phyloP scores from a whole-genome alignment of 345 rosid species.

The Populus deltoides region DNA sequence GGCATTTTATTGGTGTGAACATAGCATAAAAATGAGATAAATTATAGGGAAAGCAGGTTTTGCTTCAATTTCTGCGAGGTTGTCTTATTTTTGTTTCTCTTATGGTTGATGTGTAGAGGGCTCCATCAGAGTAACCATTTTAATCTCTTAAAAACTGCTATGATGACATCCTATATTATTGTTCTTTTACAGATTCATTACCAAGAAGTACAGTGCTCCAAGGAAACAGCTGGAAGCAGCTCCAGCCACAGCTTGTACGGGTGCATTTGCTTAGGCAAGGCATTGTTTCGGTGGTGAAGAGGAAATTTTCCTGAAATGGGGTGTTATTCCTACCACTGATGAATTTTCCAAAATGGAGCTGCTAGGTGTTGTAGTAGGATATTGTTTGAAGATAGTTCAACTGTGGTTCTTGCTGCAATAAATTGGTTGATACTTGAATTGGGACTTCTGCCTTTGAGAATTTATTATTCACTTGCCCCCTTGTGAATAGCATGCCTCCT shows the following conservation, averaged over 20 bases:
- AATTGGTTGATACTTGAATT: slow-evolving; percentile 7
- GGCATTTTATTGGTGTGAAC: not conserved
- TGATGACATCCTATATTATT: not conserved
- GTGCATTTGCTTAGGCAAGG: slow-evolving; percentile 47
- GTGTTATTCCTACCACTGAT: not conserved
- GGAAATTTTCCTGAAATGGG: not conserved
- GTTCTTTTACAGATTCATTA: slow-evolving; percentile 58
- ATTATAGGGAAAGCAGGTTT: not conserved
- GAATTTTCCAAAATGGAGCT: slow-evolving; percentile 6
- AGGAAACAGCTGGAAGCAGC: slow-evolving; percentile 56
- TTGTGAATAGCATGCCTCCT: slow-evolving; percentile 5
- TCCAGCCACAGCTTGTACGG: slow-evolving; percentile 75
- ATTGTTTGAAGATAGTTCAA: not conserved
- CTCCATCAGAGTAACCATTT: not conserved
- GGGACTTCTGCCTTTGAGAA: not conserved
- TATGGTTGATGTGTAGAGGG: not conserved
- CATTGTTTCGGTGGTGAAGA: not conserved
- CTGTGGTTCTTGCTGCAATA: slow-evolving; percentile 9
- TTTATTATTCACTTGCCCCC: not conserved
- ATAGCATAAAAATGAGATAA: not conserved
- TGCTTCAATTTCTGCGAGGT: not conserved
- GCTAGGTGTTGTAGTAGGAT: not conserved
- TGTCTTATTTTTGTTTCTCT: not conserved
- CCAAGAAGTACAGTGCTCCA: slow-evolving; percentile 70
- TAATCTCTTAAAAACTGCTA: not conserved